Evolutionary conservation across 2,329 filamentous ascomycete genomes (phyloP), one percentile per base, ranked within the genome.

Genomic region (Scedosporium boydii): DNA sequence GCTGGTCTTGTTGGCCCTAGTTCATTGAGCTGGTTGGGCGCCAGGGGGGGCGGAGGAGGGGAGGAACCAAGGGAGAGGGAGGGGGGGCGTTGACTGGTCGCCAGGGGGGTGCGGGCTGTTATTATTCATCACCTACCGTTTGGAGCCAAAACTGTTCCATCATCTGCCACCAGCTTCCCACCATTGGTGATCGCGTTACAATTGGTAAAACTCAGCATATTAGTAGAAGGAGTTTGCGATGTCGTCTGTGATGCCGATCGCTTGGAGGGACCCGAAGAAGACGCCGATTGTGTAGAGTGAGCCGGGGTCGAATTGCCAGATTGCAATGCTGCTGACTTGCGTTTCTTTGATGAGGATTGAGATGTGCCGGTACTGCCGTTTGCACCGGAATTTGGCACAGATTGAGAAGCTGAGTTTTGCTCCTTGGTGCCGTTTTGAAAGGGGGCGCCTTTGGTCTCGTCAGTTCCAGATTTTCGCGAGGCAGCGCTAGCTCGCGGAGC

Each of bases 131-230:
- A 70, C 87, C 79, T 83, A 97, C 93, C 95, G 78, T 99, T 96
- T 67, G 91, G 80, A 68, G 85, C 83, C 69, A 97, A 80, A 62
- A 87, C 82, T 55, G 91, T 95, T 67, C 95, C 95, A 77, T 98
- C 92, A 73, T 99, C 95, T 64, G 95, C 91, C 68, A 89, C 83
- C 72, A 99, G 82, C 71, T 88, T 87, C 62, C 90, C 90, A 69
- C 93, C 82, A 69, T 89, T 87, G 63, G 93, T 81, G 63, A 81
- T 82, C 59, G 83, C 84, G 63, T 85, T 84, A 70, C 83, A 86
- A 65, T 86, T 86, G 65, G 91, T 87, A 75, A 98, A 98, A 53
- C 85, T 91, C 77, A 97, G 84, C 86, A 98, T 88, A 74, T 96
- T 97, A 60, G 90, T 88, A 70, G 91, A 87, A 66, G 84, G 80